Base-by-base conservation (phyloP, 306 rosid genomes). In the Begonia peltatifolia region DNA sequence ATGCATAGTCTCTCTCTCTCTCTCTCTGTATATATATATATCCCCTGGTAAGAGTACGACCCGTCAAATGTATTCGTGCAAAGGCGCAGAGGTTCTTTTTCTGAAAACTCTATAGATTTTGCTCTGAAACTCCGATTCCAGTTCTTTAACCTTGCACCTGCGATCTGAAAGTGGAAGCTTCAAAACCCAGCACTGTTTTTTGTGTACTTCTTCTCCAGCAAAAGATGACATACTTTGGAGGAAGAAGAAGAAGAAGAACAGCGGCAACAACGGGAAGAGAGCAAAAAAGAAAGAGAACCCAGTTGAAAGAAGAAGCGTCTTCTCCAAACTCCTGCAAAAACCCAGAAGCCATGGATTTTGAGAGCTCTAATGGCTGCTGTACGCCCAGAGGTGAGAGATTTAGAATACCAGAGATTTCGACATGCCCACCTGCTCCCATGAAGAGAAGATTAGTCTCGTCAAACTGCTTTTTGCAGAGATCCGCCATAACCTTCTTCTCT, bases 351-450 rank as follows among this genome's bases (percentile, higher is more conserved):
- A 50, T 41, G 11, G 75, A 68, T 51, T 57, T 60, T 38, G 82
- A 75, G 57, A 72, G 61, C 18, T 62, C 56, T 36, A 70, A 68
- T 47, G 72, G 73, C 2, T 87, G 94, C 59, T 84, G 84, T 9
- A 89, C 97, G 1, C 97, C 97, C 2, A 89, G 76, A 71, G 95
- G 81, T 14, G 71, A 82, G 58, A 80, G 75, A 54, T 82, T 70
- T 44, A 70, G 81, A 57, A 84, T 89, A 69, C 97, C 97, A 9
- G 87, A 84, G 68, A 68, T 80, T 61, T 51, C 65, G 20, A 78
- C 88, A n/a, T 89, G 97, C 25, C 97, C 97, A 1, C 90, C 97
- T 38, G 97, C 95, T 6, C 97, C 97, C 7, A 82, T 82, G 79
- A 89, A 82, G 66, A 81, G 51, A 62, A 78, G 81, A 66, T 68